Base-by-base conservation (phyloP, 2,329 filamentous ascomycete genomes). In the Pseudogymnoascus sp. region DNA sequence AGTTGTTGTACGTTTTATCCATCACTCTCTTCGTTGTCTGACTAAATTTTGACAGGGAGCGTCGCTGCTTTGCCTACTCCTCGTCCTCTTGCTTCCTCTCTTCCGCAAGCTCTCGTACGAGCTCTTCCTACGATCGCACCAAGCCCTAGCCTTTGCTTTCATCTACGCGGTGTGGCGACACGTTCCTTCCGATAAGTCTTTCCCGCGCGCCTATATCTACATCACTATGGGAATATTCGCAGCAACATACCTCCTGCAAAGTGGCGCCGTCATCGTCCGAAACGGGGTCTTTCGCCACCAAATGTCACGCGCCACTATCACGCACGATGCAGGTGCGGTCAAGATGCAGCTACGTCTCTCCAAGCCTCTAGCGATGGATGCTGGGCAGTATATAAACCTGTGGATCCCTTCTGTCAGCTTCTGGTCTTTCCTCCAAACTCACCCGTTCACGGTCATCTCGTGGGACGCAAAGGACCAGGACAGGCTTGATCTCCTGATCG, bases 401-500 rank as follows among this genome's bases (percentile, higher is more conserved):
- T 40, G 7, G 37, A 16, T 40, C 3, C 37, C 37, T 18, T 40
- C 37, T 40, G 3, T 41, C 3, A 41, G 38, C 37, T 40, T 40
- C 37, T 40, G 7, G 37, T 40, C 37, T 40, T 40, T 40, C 37
- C 37, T 40, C n/a, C 7, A 40, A 41, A 41, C 16, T 18, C 38
- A 41, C 38, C 38, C 16, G 16, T 41, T 41, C 8, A 41, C 8
- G 16, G 38, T 41, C 37, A 67, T 64, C 35, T 73, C 60, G 49
- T 73, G 64, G 68, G 63, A 64, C 23, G 59, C 65, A 8, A 61
- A 65, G 52, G 33, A 37, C 6, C 40, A 68, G n/a, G 16, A 16
- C 16, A 16, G 16, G 16, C 16, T 16, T 16, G 67, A 75, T 41
- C 67, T 76, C 58, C 67, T 76, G 9, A 67, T 75, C 2, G 52